Conservation (phyloP, 116 monocot species). For the Iris pallida region DNA sequence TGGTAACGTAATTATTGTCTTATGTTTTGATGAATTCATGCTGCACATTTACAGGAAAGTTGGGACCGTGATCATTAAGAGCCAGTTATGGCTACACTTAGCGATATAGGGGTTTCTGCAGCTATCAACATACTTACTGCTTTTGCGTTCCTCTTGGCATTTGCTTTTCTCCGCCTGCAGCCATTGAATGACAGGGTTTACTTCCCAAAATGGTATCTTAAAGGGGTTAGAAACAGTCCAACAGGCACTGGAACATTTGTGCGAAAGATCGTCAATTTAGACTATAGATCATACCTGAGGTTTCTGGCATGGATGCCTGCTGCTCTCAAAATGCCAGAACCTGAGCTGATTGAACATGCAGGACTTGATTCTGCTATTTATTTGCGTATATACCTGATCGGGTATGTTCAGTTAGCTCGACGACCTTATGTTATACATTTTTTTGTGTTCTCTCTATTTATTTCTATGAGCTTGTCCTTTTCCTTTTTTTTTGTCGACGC, state of each 20-base stretch:
- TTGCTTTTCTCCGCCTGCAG: conserved; percentile 55
- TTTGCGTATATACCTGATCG: conserved; percentile 55
- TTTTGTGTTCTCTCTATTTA: too few species aligned
- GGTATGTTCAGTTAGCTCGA: conserved; percentile 18
- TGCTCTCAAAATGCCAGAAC: conserved; percentile 70
- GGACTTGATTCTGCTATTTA: conserved; percentile 68
- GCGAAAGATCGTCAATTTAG: conserved; percentile 50
- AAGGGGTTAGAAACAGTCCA: conserved; percentile 52
- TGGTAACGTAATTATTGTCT: too few species aligned
- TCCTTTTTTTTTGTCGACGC: too few species aligned
- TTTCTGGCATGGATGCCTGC: conserved; percentile 65
- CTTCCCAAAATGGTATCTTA: conserved; percentile 70
- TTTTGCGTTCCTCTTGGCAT: conserved; percentile 43
- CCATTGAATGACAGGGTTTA: conserved; percentile 65
- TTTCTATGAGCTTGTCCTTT: too few species aligned
- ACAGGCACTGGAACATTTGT: conserved; percentile 33
- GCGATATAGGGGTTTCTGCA: conserved; percentile 53
- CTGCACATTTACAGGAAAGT: conserved; percentile 11
- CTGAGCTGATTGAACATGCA: conserved; percentile 60
- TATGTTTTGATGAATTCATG: conserved; percentile 6
- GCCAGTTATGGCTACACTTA: conserved; percentile 42
- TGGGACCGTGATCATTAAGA: conserved; percentile 5
- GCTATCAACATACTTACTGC: conserved; percentile 53
- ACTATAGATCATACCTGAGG: conserved; percentile 45
- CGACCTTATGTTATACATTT: too few species aligned